These are phyloP conservation scores for Juncus effusus DNA, from an alignment of 176 grass and related monocot species.

Conservation along the genomic window DNA sequence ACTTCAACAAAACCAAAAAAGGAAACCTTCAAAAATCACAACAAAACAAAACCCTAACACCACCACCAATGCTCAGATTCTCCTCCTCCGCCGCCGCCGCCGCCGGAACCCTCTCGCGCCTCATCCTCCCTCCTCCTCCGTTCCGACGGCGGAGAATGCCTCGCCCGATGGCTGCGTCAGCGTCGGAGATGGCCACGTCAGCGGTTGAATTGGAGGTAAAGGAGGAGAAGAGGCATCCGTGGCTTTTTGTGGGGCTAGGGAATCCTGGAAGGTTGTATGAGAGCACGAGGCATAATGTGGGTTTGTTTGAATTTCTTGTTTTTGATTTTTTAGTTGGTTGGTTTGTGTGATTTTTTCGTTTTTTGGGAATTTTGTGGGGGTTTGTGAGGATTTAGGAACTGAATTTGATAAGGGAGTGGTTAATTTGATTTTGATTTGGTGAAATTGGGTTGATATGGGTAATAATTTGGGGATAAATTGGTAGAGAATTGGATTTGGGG, in stretches of 20 bases:
- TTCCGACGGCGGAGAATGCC: constrained; percentile 27
- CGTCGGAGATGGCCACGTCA: constrained; percentile 29
- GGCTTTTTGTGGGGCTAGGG: constrained; percentile 84
- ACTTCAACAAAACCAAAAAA: too few relatives aligned
- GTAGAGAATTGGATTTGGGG: too few relatives aligned
- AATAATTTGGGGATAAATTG: too few relatives aligned
- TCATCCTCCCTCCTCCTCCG: constrained; percentile 8
- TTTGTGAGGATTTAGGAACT: neutral
- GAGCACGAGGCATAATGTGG: constrained; percentile 90
- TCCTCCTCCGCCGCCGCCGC: constrained; percentile 11
- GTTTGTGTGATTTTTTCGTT: neutral
- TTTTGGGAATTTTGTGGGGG: neutral
- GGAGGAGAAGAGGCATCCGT: constrained; percentile 46
- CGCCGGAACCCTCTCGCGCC: constrained; percentile 4
- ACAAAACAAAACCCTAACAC: too few relatives aligned
- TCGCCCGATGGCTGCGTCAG: neutral
- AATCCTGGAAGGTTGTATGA: constrained; percentile 89
- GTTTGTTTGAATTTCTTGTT: neutral
- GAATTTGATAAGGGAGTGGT: constrained; percentile 11
- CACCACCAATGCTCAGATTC: constrained; percentile 5
- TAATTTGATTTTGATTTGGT: neutral
- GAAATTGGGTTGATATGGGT: too few relatives aligned
- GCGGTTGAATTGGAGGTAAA: constrained; percentile 27
- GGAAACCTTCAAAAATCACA: too few relatives aligned
- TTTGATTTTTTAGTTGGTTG: neutral